A percentile compares a stretch with the other conserved stretches of the same genome.
These are phyloP conservation scores for Ceratobasidium sp. DNA, from an alignment of 1,284 basidiomycete species.

Conservation along the genomic window DNA sequence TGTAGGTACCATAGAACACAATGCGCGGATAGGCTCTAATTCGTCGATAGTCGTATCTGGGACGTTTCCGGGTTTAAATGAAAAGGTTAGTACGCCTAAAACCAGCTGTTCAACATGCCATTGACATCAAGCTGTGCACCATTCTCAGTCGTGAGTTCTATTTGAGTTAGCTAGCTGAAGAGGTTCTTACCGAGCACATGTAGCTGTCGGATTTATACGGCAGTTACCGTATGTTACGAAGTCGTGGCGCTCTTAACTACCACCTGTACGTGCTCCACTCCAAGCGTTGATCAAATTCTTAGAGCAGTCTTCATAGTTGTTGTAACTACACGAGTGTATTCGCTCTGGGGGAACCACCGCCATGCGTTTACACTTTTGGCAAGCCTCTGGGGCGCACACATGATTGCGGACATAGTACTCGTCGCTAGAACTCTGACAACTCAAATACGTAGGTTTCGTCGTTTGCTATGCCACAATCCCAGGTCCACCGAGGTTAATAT, in stretches of 20 bases:
- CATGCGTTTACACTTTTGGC: constrained; percentile 10
- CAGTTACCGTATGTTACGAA: constrained; percentile 11
- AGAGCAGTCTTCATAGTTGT: constrained; percentile 8
- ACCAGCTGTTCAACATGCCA: not conserved
- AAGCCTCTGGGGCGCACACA: constrained; percentile 10
- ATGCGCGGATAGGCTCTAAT: not conserved
- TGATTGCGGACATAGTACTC: constrained; percentile 17
- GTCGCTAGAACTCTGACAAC: not conserved
- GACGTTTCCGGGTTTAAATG: not conserved
- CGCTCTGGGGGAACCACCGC: constrained; percentile 16
- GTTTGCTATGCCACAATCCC: not conserved
- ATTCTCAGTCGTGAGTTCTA: constrained; percentile 4
- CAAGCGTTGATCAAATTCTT: not conserved
- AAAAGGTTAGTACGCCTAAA: constrained; percentile 4
- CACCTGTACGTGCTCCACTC: constrained; percentile 19
- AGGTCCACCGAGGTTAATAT: not conserved
- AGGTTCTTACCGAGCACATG: not conserved
- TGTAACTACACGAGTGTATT: constrained; percentile 29
- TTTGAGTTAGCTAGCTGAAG: not conserved
- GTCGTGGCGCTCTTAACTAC: constrained; percentile 31
- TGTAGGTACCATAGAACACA: not conserved
- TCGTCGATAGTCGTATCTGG: constrained; percentile 9
- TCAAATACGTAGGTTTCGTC: constrained; percentile 19
- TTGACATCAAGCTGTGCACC: not conserved
- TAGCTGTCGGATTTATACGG: constrained; percentile 13